A percentile compares a stretch with the other conserved stretches of the same genome.
phyloP scores from a whole-genome alignment of 1,284 basidiomycete species.

The Ceratobasidium sp. region DNA sequence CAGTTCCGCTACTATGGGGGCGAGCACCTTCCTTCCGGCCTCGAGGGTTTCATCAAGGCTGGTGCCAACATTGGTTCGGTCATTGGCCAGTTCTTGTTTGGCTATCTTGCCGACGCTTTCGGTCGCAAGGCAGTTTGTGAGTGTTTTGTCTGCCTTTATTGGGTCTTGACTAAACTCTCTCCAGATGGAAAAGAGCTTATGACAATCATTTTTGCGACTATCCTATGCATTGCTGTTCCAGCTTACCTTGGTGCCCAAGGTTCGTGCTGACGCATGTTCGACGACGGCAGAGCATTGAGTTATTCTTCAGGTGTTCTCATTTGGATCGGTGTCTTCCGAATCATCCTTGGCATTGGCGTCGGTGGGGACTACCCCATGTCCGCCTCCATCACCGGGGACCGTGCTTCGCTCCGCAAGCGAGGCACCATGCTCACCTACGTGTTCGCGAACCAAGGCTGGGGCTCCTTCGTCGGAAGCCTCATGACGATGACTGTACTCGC shows the following conservation, averaged over 20 bases:
- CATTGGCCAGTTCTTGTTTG: conserved; percentile 54
- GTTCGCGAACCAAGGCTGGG: conserved; percentile 40
- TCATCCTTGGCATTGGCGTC: conserved; percentile 45
- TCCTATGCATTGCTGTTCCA: conserved; percentile 38
- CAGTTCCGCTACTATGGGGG: conserved; percentile 68
- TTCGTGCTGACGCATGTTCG: conserved; percentile 52
- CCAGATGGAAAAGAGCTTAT: conserved; percentile 78
- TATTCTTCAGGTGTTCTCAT: conserved; percentile 45
- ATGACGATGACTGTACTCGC: conserved; percentile 71
- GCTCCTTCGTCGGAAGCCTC: conserved; percentile 47
- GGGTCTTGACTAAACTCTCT: background rate
- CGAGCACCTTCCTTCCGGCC: conserved; percentile 58
- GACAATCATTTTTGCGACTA: conserved; percentile 64
- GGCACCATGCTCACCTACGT: conserved; percentile 54
- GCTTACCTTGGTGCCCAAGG: conserved; percentile 38
- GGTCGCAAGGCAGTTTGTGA: conserved; percentile 58
- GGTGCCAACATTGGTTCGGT: conserved; percentile 54
- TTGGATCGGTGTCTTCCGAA: conserved; percentile 49
- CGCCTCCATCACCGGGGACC: conserved; percentile 57
- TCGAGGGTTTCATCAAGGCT: conserved; percentile 55
- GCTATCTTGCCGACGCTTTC: conserved; percentile 53
- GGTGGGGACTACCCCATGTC: conserved; percentile 54
- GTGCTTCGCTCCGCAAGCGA: conserved; percentile 53
- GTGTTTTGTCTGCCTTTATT: conserved; percentile 42
- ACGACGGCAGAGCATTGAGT: conserved; percentile 44